Evolutionary conservation across 2,329 filamentous ascomycete genomes (phyloP).

Genomic region (Phialemoniopsis sp.): DNA sequence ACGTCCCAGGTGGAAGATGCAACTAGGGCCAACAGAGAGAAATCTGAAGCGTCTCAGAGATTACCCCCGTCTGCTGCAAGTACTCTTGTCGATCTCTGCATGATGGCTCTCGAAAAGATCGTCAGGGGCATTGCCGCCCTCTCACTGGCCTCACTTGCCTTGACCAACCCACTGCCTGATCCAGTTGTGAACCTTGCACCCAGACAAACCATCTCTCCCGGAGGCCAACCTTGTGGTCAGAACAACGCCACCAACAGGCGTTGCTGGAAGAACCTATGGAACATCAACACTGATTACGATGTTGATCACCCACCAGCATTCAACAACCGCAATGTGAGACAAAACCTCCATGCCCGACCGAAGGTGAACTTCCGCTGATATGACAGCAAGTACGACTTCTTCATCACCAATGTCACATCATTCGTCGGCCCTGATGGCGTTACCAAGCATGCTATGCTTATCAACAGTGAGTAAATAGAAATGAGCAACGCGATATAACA

Average conservation of each 20-base stretch:
- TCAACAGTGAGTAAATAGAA: conserved; percentile 9
- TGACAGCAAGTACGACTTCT: conserved; percentile 7
- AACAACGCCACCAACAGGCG: conserved; percentile 20
- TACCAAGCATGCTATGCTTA: conserved; percentile 9
- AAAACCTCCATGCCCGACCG: too few species aligned
- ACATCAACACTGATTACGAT: conserved; percentile 23
- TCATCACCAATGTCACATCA: conserved; percentile 7
- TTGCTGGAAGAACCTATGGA: conserved; percentile 25
- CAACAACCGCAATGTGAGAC: too few species aligned
- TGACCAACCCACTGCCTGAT: conserved; percentile 2
- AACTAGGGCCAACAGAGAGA: too few species aligned
- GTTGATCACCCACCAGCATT: too few species aligned
- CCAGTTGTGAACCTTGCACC: conserved; percentile 8
- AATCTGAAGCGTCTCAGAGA: too few species aligned
- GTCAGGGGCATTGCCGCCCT: too few species aligned
- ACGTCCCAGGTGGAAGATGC: too few species aligned
- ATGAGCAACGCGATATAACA: not conserved
- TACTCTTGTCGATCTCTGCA: too few species aligned
- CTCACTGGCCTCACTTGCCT: not conserved
- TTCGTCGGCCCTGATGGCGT: conserved; percentile 12
- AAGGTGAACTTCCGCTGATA: too few species aligned
- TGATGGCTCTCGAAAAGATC: too few species aligned
- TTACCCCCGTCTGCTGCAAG: too few species aligned
- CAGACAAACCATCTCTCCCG: conserved; percentile 17
- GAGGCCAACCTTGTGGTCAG: conserved; percentile 17